Percentiles rank a stretch among this genome's conserved stretches.
Evolutionary conservation across 805 yeast species (phyloP).

Genomic region (Ogataea allantospora): DNA sequence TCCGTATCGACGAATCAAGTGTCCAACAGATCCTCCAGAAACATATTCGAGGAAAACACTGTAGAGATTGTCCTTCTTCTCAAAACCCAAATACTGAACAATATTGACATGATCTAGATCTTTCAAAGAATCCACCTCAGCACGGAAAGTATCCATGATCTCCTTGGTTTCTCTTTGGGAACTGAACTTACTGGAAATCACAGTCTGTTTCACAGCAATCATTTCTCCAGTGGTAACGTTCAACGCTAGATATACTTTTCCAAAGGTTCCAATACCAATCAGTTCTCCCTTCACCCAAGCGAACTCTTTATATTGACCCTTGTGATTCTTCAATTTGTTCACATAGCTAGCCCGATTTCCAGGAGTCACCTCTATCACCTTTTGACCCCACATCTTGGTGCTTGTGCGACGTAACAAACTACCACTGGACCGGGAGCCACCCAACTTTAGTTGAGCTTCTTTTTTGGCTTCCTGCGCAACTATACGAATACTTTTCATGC

Average conservation of each 20-base stretch:
- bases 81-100: conserved; percentile 95
- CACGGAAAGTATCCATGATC: conserved; percentile 76
- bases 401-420: conserved; percentile 64
- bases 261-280: conserved; percentile 96
- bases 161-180: conserved; percentile 49
- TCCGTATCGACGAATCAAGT: conserved; percentile 79
- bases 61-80: conserved; percentile 67
- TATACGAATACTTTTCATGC: conserved; percentile 89
- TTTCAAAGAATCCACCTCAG: conserved; percentile 91
- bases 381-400: conserved; percentile 98
- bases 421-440: conserved; percentile 12
- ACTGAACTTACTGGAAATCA: conserved; percentile 47
- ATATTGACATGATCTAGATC: conserved; percentile 92
- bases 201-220: conserved; percentile 97
- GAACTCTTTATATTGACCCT: conserved; percentile 76
- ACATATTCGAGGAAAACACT: conserved; percentile 92
- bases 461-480: conserved; percentile 90
- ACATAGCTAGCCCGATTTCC: conserved; percentile 60
- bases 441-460: conserved; percentile 43
- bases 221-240: conserved; percentile 97
- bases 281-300: conserved; percentile 98
- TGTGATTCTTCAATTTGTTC: conserved; percentile 60
- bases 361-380: conserved; percentile 85
- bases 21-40: conserved; percentile 96
- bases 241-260: conserved; percentile 85